Percentiles rank a stretch among this genome's conserved stretches.
These are phyloP conservation scores for Auricularia sp. DNA, from an alignment of 768 basidiomycete species.

Conservation along the genomic window DNA sequence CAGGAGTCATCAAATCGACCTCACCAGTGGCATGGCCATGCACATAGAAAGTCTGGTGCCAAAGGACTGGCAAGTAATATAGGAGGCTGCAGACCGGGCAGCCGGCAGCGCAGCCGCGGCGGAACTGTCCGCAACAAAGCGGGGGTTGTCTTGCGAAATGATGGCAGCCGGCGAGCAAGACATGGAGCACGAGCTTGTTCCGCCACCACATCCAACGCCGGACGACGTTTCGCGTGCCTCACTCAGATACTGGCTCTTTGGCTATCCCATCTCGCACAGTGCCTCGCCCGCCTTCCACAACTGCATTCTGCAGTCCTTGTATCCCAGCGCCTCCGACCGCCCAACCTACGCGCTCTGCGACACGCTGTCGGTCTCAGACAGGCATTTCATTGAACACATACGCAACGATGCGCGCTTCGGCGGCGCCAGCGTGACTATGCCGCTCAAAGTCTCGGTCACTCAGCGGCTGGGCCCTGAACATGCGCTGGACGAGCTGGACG, in stretches of 20 bases:
- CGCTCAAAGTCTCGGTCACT: constrained; percentile 37
- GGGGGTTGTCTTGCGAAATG: too few relatives aligned
- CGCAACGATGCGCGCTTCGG: constrained; percentile 30
- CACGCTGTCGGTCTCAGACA: constrained; percentile 20
- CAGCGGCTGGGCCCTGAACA: constrained; percentile 9
- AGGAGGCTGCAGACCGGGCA: too few relatives aligned
- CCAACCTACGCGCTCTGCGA: constrained; percentile 30
- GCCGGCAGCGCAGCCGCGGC: too few relatives aligned
- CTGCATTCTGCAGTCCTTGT: constrained; percentile 24
- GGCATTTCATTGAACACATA: constrained; percentile 9
- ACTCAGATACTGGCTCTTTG: constrained; percentile 31
- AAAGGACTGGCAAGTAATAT: too few relatives aligned
- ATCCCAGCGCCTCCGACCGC: constrained; percentile 7
- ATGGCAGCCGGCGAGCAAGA: too few relatives aligned
- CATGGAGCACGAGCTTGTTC: not conserved
- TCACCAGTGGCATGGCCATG: too few relatives aligned
- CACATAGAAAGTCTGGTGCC: too few relatives aligned
- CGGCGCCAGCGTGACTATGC: constrained; percentile 40
- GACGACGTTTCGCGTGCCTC: not conserved
- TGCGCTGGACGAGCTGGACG: constrained; percentile 29
- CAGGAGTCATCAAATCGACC: too few relatives aligned
- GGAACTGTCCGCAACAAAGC: too few relatives aligned
- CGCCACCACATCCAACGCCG: not conserved
- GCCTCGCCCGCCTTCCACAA: constrained; percentile 39
- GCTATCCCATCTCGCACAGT: constrained; percentile 33